Base-by-base conservation (phyloP, 352 stramenopile species). In the Halophytophthora batemanensis region DNA sequence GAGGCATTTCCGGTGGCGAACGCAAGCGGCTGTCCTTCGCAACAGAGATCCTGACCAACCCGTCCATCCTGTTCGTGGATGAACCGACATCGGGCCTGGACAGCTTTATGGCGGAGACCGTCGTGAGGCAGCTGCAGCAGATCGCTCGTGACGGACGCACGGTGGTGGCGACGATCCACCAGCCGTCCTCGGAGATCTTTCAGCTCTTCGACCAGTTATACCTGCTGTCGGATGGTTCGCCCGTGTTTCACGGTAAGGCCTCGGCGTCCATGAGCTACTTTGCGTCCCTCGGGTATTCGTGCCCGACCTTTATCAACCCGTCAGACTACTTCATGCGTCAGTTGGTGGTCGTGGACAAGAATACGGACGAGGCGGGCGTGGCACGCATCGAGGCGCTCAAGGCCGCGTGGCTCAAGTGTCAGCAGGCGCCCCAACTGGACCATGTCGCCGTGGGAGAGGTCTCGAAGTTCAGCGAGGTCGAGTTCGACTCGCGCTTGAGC, bases 91-190 rank as follows among this genome's bases (percentile, higher is more conserved):
- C 68, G 1, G 87, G 69, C 17, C 38, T 86, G 1, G 77, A 85
- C 44, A 75, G 61, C 41, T 81, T 70, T 46, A 85, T 75, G 61
- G 64, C 71, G n/a, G 74, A 82, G 50, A 66, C 57, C 0, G 64
- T 86, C 2, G 55, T 71, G 15, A 37, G n/a, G 1, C 62, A 81
- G 40, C 56, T 87, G 1, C 72, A 82, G 41, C 71, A 82, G 29
- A 70, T 97, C 22, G 86, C 84, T 21, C 74, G 85, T 45, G 48
- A 72, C 23, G 86, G 87, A 6, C 85, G 86, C 23, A 97, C 86
- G 6, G 73, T 97, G 8, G 66, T 97, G 14, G 77, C 83, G 25
- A 93, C 92, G 2, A 96, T 97, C 63, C 90, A 96, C 29, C 74
- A 82, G 56, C 87, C 87, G 21, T 89, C 75, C 34, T 84, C 70